phyloP scores from a whole-genome alignment of 371 early-diverging fungal species.

The Capillidium rhysosporum region DNA sequence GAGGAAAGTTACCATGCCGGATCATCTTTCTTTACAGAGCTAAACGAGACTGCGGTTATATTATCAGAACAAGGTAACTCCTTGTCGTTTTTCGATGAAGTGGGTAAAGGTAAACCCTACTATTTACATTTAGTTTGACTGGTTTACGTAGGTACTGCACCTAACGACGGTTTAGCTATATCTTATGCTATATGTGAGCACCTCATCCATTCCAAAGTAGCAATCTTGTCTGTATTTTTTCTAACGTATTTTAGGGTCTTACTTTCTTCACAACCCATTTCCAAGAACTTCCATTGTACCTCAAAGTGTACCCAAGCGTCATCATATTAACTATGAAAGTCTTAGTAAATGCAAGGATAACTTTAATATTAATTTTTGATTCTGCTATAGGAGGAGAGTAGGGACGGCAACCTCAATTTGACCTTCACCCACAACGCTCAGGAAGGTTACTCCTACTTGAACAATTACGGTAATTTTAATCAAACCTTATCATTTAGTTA shows the following conservation, averaged over 20 bases:
- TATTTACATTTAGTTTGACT: slow-evolving; percentile 13
- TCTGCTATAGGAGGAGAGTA: background rate
- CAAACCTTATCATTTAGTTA: background rate
- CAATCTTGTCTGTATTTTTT: background rate
- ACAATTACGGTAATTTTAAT: slow-evolving; percentile 3
- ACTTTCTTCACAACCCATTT: slow-evolving; percentile 56
- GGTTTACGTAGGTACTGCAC: slow-evolving; percentile 38
- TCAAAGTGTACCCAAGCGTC: slow-evolving; percentile 37
- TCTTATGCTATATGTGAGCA: slow-evolving; percentile 61
- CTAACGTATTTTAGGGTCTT: slow-evolving; percentile 18
- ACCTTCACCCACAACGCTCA: background rate
- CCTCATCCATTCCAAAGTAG: slow-evolving; percentile 30
- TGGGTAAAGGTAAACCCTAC: slow-evolving; percentile 63
- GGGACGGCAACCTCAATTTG: background rate
- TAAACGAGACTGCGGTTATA: slow-evolving; percentile 67
- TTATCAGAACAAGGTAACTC: slow-evolving; percentile 44
- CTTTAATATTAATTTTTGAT: background rate
- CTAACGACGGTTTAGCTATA: slow-evolving; percentile 57
- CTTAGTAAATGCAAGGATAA: slow-evolving; percentile 14
- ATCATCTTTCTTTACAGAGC: slow-evolving; percentile 8
- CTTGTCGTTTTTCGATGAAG: slow-evolving; percentile 87
- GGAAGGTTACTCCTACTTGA: slow-evolving; percentile 1
- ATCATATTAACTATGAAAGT: slow-evolving; percentile 39
- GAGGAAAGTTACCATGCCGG: background rate
- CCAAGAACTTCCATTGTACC: slow-evolving; percentile 24